Percentiles rank a stretch among this genome's conserved stretches.
Evolutionary conservation across 2,329 filamentous ascomycete genomes (phyloP).

Genomic region (Aspergillus piperis): DNA sequence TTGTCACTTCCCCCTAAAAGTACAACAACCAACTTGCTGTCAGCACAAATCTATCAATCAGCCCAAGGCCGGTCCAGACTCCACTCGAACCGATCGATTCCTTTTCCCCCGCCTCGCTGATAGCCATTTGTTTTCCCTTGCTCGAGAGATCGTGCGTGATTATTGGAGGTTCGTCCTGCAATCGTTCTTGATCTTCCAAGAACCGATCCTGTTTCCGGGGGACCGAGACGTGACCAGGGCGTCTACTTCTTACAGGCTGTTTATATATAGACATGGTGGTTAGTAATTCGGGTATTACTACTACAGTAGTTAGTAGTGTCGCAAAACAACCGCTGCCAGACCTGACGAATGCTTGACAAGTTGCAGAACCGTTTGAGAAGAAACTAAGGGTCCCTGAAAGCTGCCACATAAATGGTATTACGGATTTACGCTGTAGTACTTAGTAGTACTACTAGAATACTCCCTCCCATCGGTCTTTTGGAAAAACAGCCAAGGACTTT

Average conservation of each 20-base stretch:
- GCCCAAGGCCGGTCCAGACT: slow-evolving; percentile 12
- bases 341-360: no score
- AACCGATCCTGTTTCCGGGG: slow-evolving; percentile 17
- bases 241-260: background rate
- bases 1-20: background rate
- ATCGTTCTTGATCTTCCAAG: slow-evolving; percentile 12
- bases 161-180: slow-evolving; percentile 15
- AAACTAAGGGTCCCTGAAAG: no score
- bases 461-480: background rate
- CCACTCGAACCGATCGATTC: slow-evolving; percentile 7
- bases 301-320: no score
- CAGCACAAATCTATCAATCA: background rate
- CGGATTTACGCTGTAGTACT: no score
- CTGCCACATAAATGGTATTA: no score
- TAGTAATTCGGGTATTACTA: no score
- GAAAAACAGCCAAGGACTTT: background rate
- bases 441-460: no score
- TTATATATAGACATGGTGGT: background rate
- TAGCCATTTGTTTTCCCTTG: background rate
- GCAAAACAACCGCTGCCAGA: background rate
- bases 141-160: slow-evolving; percentile 11
- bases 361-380: background rate
- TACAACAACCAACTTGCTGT: background rate
- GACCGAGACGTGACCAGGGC: slow-evolving; percentile 1
- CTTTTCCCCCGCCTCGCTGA: background rate